phyloP scores from a whole-genome alignment of 257 asterid species.

The Plectranthus barbatus region DNA sequence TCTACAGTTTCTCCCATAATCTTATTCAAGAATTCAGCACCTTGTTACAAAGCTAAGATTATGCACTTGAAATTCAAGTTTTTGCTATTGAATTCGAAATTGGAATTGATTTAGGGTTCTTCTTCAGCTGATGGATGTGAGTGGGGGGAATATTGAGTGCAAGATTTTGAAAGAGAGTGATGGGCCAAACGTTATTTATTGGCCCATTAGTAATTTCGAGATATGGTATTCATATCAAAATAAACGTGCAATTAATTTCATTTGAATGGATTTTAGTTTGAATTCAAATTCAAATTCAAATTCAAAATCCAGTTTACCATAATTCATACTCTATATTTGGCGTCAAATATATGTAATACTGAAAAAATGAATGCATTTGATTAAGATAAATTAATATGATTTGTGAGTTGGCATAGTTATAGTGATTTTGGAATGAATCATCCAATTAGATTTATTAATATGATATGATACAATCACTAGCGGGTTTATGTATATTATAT shows the following conservation, averaged over 20 bases:
- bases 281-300: neutral
- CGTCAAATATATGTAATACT: too few relatives aligned
- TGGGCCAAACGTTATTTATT: neutral
- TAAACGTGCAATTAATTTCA: too few relatives aligned
- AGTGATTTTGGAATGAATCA: too few relatives aligned
- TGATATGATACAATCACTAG: too few relatives aligned
- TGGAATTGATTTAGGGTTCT: slow-evolving; percentile 21
- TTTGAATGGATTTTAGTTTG: neutral
- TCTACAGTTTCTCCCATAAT: slow-evolving; percentile 29
- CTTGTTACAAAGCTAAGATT: neutral
- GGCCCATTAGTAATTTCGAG: neutral
- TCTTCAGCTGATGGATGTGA: neutral
- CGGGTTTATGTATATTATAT: too few relatives aligned
- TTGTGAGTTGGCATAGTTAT: too few relatives aligned
- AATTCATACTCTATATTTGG: neutral
- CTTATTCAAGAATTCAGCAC: slow-evolving; percentile 6
- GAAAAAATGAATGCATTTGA: too few relatives aligned
- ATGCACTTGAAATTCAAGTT: neutral
- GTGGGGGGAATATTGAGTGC: slow-evolving; percentile 16
- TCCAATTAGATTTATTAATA: too few relatives aligned
- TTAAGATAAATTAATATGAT: too few relatives aligned
- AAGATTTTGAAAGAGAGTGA: slow-evolving; percentile 9
- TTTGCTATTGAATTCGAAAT: neutral
- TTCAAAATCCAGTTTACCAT: neutral
- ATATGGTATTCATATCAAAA: neutral